Evolutionary conservation across 768 basidiomycete species (phyloP), one percentile per base, ranked within the genome.

Genomic region (Lepiota venenata): DNA sequence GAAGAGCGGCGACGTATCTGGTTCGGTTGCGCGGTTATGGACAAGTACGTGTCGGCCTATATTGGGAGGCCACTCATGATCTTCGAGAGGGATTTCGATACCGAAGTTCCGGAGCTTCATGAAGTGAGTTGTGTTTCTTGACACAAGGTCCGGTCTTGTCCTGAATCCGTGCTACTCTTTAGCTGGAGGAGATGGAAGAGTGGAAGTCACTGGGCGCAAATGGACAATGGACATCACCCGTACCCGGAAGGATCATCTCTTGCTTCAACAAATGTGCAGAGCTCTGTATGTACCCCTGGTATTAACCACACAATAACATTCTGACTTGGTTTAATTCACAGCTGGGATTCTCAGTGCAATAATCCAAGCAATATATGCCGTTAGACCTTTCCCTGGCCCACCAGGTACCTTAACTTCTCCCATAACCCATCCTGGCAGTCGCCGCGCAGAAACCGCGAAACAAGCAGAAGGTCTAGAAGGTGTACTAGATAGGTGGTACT

Each of bases 21-120:
- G 89, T 88, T 82, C 71, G 83, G 81, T 25, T 91, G 90, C 65
- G 80, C 89, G 35, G 70, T 88, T 36, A 81, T 91, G 78, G 88
- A 91, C 65, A 84, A 85, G 60, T 91, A 89, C 67, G 82, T 91
- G 42, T 87, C 85, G 53, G 76, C 84, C 15, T 89, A 90, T 66
- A 90, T 91, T 56, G 88, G 83, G 40, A 80, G 89, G 12, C 90
- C 89, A 1, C 71, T 91, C 50, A 81, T 85, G 60, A 85, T 92
- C 22, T 83, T 77, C 59, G 90, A 89, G 63, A 71, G 77, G 58
- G 89, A 92, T 63, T 91, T 85, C 54, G 89, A 92, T 62, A 88
- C 88, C 15, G 72, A 76, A 45, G 60, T 90, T 22, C 89, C 88
- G 11, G 74, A 71, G 53, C 73, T 80, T 35, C 75, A 79, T 35